Evolutionary conservation across 139 green algal genomes (phyloP).

Genomic region (Chlorella sp.): DNA sequence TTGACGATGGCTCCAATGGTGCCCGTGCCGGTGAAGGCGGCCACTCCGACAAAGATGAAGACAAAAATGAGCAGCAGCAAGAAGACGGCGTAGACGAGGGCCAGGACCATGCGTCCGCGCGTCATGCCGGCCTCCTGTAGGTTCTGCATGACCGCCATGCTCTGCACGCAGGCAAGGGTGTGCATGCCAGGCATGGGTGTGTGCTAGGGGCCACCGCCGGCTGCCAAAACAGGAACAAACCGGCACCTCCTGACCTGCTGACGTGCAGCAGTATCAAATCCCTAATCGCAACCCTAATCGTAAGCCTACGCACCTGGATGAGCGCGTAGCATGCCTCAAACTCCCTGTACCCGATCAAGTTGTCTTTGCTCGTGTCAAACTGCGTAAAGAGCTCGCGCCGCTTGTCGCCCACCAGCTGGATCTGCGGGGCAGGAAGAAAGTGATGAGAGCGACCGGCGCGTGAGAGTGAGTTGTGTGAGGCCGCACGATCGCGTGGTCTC

Average conservation of each 20-base stretch:
- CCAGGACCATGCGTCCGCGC: constrained; percentile 16
- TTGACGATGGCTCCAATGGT: constrained; percentile 33
- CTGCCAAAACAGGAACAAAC: too few relatives aligned
- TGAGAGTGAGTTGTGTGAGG: too few relatives aligned
- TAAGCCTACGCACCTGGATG: constrained; percentile 16
- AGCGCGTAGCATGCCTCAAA: constrained; percentile 21
- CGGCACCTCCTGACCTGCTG: too few relatives aligned
- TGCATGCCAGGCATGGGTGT: background rate
- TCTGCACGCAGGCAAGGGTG: constrained; percentile 2
- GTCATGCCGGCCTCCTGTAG: constrained; percentile 28
- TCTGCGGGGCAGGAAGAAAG: too few relatives aligned
- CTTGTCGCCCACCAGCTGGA: constrained; percentile 22
- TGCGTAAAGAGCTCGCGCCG: constrained; percentile 31
- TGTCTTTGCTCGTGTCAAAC: constrained; percentile 16
- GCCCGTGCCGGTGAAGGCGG: constrained; percentile 32
- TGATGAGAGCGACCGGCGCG: too few relatives aligned
- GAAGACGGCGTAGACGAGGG: constrained; percentile 28
- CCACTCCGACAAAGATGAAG: constrained; percentile 41
- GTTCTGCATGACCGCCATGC: constrained; percentile 16
- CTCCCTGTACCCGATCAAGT: constrained; percentile 26
- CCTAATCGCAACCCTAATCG: too few relatives aligned
- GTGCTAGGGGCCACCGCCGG: too few relatives aligned
- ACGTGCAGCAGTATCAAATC: too few relatives aligned
- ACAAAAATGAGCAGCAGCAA: constrained; percentile 35
- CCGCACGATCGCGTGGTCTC: too few relatives aligned